Conservation (phyloP, 805 yeast species). For the Yamadazyma philogaea region DNA sequence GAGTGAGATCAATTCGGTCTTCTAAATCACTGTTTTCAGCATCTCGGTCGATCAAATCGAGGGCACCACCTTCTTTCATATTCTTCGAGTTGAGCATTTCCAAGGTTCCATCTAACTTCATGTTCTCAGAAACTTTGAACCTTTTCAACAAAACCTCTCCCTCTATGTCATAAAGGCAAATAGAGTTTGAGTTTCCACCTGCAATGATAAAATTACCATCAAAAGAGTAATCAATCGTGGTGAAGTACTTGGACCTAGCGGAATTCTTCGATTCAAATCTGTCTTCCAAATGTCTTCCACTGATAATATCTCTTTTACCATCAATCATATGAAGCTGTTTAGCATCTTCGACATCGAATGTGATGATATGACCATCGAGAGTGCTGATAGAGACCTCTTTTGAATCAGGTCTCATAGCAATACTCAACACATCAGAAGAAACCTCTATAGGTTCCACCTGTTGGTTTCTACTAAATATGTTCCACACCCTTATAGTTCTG, state of each 20-base stretch:
- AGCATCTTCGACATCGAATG: constrained; percentile 81
- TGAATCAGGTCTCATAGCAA: constrained; percentile 91
- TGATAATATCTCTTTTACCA: constrained; percentile 78
- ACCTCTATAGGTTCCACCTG: constrained; percentile 89
- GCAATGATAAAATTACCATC: constrained; percentile 89
- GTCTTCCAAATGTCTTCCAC: constrained; percentile 82
- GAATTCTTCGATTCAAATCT: constrained; percentile 78
- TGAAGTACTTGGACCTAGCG: constrained; percentile 78
- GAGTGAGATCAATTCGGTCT: constrained; percentile 66
- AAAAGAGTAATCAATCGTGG: constrained; percentile 77
- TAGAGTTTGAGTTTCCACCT: constrained; percentile 88
- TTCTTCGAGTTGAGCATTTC: constrained; percentile 73
- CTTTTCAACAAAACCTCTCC: constrained; percentile 82
- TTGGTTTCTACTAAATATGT: constrained; percentile 80
- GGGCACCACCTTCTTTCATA: constrained; percentile 78
- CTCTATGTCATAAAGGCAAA: constrained; percentile 85
- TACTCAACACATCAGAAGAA: constrained; percentile 75
- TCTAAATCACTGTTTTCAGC: constrained; percentile 87
- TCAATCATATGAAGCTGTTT: constrained; percentile 81
- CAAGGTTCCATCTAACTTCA: constrained; percentile 87
- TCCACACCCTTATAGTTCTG: constrained; percentile 90
- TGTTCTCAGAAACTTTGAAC: constrained; percentile 82
- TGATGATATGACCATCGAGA: constrained; percentile 78
- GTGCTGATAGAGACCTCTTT: constrained; percentile 85
- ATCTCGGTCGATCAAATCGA: constrained; percentile 71